These are phyloP conservation scores for Cutaneotrichosporon sp. DNA, from an alignment of 1,284 basidiomycete genomes.

Conservation along the genomic window DNA sequence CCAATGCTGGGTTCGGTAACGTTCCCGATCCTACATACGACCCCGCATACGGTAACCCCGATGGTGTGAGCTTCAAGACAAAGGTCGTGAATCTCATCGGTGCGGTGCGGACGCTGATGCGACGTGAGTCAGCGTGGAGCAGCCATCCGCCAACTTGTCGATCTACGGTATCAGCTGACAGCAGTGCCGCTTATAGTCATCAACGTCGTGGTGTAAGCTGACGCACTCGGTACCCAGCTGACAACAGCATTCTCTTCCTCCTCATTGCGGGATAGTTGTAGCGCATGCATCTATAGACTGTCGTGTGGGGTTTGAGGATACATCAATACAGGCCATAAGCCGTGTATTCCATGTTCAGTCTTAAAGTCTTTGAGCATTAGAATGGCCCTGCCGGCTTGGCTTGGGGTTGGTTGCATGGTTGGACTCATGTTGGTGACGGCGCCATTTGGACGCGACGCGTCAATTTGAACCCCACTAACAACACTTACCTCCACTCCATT, in stretches of 20 bases:
- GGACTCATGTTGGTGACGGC: not conserved
- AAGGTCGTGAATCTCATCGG: constrained; percentile 86
- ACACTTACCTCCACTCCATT: not conserved
- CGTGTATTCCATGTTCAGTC: too few species aligned
- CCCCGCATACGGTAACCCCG: constrained; percentile 48
- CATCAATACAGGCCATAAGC: not conserved
- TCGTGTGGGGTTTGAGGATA: not conserved
- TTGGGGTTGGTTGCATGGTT: not conserved
- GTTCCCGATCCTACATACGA: constrained; percentile 42
- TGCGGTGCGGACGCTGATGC: constrained; percentile 90
- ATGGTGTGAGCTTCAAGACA: constrained; percentile 73
- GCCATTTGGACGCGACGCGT: constrained; percentile 6
- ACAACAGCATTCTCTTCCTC: constrained; percentile 19
- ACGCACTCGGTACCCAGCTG: not conserved
- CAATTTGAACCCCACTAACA: constrained; percentile 1
- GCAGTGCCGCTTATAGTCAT: constrained; percentile 81
- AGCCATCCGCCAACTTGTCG: not conserved
- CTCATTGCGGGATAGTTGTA: constrained; percentile 15
- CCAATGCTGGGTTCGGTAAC: constrained; percentile 49
- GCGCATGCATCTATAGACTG: constrained; percentile 12
- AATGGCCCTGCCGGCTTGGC: too few species aligned
- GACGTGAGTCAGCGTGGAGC: constrained; percentile 64
- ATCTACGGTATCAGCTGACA: constrained; percentile 27
- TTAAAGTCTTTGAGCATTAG: too few species aligned
- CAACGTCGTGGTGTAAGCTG: constrained; percentile 66